Conservation (phyloP, 495 filamentous ascomycete genomes). For the Tuber microsphaerosporum region DNA sequence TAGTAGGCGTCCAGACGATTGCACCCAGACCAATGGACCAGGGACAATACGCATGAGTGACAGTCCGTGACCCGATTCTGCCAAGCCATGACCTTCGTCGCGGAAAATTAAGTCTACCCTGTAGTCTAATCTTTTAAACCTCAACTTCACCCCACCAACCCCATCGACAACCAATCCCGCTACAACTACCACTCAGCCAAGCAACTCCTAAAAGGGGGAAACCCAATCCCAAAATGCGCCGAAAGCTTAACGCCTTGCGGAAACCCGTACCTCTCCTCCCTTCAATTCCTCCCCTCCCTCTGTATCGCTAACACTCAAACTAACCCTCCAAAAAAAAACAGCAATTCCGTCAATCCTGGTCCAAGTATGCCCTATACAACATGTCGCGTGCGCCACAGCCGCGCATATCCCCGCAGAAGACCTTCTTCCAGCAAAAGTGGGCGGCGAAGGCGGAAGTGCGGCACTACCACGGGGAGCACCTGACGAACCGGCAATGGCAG, state of each 20-base stretch:
- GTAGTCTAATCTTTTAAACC: not conserved
- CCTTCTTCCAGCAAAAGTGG: constrained; percentile 99
- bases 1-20: not conserved
- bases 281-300: constrained; percentile 1
- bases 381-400: constrained; percentile 46
- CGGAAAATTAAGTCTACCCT: not conserved
- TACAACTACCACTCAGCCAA: not conserved
- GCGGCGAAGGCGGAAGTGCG: constrained; percentile 70
- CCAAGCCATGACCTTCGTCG: not conserved
- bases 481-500: constrained; percentile 81
- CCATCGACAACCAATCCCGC: not conserved
- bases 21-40: not conserved
- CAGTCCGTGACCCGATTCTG: not conserved
- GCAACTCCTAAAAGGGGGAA: not conserved
- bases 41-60: not conserved
- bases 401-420: constrained; percentile 44
- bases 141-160: not conserved
- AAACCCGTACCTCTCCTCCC: constrained; percentile 48
- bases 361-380: constrained; percentile 95
- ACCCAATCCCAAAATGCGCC: constrained; percentile 51
- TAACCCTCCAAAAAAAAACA: constrained; percentile 42
- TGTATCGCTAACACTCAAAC: constrained; percentile 9
- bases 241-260: constrained; percentile 59
- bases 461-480: constrained; percentile 87
- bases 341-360: constrained; percentile 96